Evolutionary conservation across 495 filamentous ascomycete genomes (phyloP).

Genomic region (Staphylotrichum tortipilum): DNA sequence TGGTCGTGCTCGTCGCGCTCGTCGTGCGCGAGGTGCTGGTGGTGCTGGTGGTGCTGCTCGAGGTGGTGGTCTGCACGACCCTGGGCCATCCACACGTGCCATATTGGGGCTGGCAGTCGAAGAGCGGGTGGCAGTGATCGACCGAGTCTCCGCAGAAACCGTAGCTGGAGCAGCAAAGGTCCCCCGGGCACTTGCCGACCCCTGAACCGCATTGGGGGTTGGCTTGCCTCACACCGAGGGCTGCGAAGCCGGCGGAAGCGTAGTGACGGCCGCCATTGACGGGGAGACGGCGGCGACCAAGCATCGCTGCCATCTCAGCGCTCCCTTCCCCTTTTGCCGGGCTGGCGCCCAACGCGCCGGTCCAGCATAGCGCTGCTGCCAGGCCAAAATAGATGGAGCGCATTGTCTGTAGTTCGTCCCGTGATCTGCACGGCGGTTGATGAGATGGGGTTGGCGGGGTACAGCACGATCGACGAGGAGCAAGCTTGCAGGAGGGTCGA

Average conservation of each 20-base stretch:
- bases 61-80: background rate
- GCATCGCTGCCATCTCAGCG: background rate
- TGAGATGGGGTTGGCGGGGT: background rate
- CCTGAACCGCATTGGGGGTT: slow-evolving; percentile 15
- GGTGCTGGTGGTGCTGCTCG: slow-evolving; percentile 5
- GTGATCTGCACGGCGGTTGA: slow-evolving; percentile 6
- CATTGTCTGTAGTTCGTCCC: too few relatives aligned
- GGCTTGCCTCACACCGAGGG: slow-evolving; percentile 17
- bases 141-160: slow-evolving; percentile 42
- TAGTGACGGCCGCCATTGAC: too few relatives aligned
- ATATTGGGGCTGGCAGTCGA: slow-evolving; percentile 42
- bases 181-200: slow-evolving; percentile 15
- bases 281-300: background rate
- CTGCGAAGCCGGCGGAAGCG: background rate
- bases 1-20: background rate
- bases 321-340: background rate
- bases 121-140: slow-evolving; percentile 40
- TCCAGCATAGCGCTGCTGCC: slow-evolving; percentile 17
- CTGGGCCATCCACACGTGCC: slow-evolving; percentile 32
- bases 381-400: slow-evolving; percentile 18
- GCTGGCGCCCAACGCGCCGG: slow-evolving; percentile 5
- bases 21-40: background rate
- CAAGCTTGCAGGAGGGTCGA: slow-evolving; percentile 2
- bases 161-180: slow-evolving; percentile 36
- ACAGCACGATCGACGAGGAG: background rate